These are phyloP conservation scores for Cylindrotheca fusiformis DNA, from an alignment of 108 stramenopile genomes.

Conservation along the genomic window DNA sequence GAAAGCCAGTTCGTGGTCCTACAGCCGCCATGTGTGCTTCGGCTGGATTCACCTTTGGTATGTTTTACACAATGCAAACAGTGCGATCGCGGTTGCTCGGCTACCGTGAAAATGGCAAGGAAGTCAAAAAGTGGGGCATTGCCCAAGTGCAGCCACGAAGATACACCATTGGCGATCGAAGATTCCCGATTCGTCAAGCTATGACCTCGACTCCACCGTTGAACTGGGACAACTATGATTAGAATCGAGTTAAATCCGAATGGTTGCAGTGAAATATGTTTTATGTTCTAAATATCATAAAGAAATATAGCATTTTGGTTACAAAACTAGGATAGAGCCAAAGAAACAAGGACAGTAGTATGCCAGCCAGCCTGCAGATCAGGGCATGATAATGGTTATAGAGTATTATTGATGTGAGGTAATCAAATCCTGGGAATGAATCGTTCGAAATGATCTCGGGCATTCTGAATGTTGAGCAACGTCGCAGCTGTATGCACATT, in stretches of 20 bases:
- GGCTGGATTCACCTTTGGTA: constrained; percentile 74
- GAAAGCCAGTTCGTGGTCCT: constrained; percentile 74
- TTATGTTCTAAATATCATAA: too few species aligned
- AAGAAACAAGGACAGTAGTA: too few species aligned
- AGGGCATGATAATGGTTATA: too few species aligned
- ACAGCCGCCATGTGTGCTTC: constrained; percentile 71
- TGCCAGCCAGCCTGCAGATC: too few species aligned
- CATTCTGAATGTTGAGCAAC: constrained; percentile 91
- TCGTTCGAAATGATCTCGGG: constrained; percentile 89
- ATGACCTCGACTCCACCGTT: constrained; percentile 19
- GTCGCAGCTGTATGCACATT: constrained; percentile 85
- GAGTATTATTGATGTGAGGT: too few species aligned
- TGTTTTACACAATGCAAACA: constrained; percentile 68
- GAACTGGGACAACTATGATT: constrained; percentile 46
- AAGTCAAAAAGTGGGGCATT: constrained; percentile 63
- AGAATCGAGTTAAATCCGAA: constrained; percentile 4
- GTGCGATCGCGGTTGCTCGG: constrained; percentile 67
- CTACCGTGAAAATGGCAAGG: constrained; percentile 70
- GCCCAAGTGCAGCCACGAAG: constrained; percentile 15
- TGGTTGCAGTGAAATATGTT: too few species aligned
- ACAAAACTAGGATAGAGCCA: too few species aligned
- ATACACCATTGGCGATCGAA: constrained; percentile 12
- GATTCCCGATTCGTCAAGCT: constrained; percentile 31
- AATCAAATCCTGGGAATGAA: constrained; percentile 79
- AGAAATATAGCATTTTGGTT: too few species aligned